Conservation (phyloP, 257 asterid genomes). For the Solanum infundibuliforme region DNA sequence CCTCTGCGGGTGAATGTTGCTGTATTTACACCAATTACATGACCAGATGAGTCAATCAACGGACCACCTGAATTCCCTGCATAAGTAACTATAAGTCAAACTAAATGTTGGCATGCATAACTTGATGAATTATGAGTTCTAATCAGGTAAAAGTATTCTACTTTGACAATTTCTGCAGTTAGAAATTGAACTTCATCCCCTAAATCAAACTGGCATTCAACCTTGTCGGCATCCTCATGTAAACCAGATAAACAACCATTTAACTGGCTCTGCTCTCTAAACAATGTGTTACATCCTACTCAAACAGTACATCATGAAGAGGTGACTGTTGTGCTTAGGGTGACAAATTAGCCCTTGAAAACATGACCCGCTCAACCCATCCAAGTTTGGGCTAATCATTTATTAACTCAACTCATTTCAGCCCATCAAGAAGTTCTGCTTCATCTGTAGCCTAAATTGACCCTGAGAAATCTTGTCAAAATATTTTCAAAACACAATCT, state of each 20-base stretch:
- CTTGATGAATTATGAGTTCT: background rate
- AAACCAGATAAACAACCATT: background rate
- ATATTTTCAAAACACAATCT: background rate
- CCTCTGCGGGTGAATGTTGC: constrained; percentile 93
- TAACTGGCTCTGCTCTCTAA: background rate
- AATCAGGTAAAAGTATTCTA: background rate
- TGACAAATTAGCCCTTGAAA: background rate
- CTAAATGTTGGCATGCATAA: background rate
- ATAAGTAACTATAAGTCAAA: background rate
- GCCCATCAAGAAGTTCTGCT: background rate
- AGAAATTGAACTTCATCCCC: background rate
- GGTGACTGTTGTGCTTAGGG: background rate
- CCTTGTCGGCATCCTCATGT: background rate
- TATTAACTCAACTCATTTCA: background rate
- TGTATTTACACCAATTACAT: constrained; percentile 79
- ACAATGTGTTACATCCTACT: background rate
- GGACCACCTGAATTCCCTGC: constrained; percentile 95
- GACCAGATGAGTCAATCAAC: constrained; percentile 66
- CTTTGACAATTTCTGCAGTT: background rate
- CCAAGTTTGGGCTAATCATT: background rate
- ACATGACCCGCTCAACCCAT: background rate
- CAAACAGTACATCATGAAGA: background rate
- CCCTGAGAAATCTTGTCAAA: background rate
- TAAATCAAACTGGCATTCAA: background rate
- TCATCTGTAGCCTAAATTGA: background rate